phyloP scores from a whole-genome alignment of 2,329 filamentous ascomycete species.

The Cladosporium sp. region DNA sequence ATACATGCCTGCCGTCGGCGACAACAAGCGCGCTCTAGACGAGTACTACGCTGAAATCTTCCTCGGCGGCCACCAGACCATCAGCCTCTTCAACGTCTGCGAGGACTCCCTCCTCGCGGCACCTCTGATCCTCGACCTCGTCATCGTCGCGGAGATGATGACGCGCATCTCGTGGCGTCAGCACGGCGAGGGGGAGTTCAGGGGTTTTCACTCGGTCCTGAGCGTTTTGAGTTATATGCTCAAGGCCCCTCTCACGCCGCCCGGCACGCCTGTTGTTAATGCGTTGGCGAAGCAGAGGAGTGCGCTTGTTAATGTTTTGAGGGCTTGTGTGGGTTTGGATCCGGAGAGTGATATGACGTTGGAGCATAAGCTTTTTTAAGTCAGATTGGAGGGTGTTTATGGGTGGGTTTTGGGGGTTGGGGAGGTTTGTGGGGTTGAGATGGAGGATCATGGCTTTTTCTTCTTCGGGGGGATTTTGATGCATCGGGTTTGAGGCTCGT shows the following conservation, averaged over 20 bases:
- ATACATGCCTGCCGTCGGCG: conserved; percentile 98
- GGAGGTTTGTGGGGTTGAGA: no score
- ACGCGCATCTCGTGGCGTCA: conserved; percentile 89
- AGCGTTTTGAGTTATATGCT: conserved; percentile 99
- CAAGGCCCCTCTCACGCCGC: conserved; percentile 86
- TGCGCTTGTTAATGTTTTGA: conserved; percentile 96
- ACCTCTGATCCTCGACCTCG: conserved; percentile 93
- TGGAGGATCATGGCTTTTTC: no score
- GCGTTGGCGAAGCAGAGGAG: conserved; percentile 92
- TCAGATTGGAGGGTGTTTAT: background rate
- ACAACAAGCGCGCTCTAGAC: conserved; percentile 97
- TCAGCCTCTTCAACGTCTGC: conserved; percentile 97
- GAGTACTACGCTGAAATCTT: conserved; percentile 99
- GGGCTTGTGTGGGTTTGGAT: conserved; percentile 91
- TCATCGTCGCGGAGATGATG: conserved; percentile 94
- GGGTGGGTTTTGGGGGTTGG: no score
- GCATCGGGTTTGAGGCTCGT: no score
- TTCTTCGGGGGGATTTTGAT: no score
- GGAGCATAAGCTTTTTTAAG: conserved; percentile 86
- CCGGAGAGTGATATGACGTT: conserved; percentile 98
- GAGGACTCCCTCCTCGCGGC: conserved; percentile 96
- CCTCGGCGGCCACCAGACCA: conserved; percentile 96
- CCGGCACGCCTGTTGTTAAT: conserved; percentile 93
- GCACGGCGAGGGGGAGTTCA: conserved; percentile 63
- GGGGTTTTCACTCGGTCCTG: conserved; percentile 93